phyloP scores from a whole-genome alignment of 805 yeast species.

The Suhomyces tanzawaensis region DNA sequence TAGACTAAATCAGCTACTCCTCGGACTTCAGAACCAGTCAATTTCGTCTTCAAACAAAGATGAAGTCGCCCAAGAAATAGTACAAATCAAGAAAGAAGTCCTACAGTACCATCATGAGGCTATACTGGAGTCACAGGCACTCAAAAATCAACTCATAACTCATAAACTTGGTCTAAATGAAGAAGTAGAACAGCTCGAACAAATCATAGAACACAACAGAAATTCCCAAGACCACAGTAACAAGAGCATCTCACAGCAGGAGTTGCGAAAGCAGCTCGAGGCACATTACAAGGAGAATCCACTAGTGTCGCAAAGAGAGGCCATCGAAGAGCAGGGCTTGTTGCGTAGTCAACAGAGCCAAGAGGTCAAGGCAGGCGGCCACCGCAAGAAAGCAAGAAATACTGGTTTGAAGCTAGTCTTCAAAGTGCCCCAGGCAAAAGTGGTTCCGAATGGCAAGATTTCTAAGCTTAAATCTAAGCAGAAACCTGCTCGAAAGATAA shows the following conservation, averaged over 20 bases:
- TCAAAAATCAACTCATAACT: conserved; percentile 29
- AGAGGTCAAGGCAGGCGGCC: not conserved
- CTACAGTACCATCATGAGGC: conserved; percentile 18
- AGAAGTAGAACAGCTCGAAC: conserved; percentile 22
- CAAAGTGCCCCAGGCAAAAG: conserved; percentile 7
- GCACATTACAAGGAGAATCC: conserved; percentile 36
- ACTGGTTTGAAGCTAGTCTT: conserved; percentile 11
- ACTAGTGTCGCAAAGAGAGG: conserved; percentile 37
- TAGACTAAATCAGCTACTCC: conserved; percentile 7
- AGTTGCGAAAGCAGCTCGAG: conserved; percentile 29
- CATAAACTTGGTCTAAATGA: conserved; percentile 25
- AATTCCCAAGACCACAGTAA: not conserved
- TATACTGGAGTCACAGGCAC: conserved; percentile 24
- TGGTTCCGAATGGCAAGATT: conserved; percentile 1
- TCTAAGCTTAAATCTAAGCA: conserved; percentile 1
- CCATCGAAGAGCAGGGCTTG: conserved; percentile 30
- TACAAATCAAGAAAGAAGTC: conserved; percentile 10
- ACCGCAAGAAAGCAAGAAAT: conserved; percentile 1
- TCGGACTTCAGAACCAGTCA: conserved; percentile 3
- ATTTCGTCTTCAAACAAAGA: not conserved
- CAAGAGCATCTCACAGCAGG: conserved; percentile 7
- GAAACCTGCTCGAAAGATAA: not conserved
- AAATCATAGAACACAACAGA: conserved; percentile 4
- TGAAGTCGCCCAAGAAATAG: conserved; percentile 7
- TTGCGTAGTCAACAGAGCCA: not conserved